A percentile compares a stretch with the other conserved stretches of the same genome.
These are phyloP conservation scores for Podila minutissima DNA, from an alignment of 192 early-diverging fungal species.

Conservation along the genomic window DNA sequence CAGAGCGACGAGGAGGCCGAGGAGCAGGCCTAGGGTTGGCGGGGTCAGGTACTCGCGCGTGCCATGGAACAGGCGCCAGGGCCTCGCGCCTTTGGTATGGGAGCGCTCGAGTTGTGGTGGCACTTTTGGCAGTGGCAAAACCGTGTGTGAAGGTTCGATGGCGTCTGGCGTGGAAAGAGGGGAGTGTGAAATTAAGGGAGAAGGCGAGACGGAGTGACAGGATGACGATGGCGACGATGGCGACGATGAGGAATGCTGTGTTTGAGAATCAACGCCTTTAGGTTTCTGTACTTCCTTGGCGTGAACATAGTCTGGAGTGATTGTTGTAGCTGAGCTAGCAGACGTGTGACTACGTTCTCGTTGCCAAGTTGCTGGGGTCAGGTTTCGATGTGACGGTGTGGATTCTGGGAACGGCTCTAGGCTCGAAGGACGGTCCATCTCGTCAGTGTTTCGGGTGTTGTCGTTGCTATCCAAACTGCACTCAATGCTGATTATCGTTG, in stretches of 20 bases:
- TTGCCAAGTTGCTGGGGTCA: neutral
- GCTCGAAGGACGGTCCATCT: neutral
- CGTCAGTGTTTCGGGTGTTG: neutral
- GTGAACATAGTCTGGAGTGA: neutral
- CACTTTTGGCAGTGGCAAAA: constrained; percentile 18
- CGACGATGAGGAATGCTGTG: neutral
- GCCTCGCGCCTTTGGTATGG: neutral
- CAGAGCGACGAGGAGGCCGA: constrained; percentile 20
- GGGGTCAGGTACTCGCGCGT: constrained; percentile 39
- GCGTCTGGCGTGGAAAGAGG: too few species aligned
- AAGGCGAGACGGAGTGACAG: too few species aligned
- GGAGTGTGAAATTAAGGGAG: too few species aligned
- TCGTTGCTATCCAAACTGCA: constrained; percentile 16
- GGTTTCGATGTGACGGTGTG: too few species aligned
- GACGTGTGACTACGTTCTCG: neutral
- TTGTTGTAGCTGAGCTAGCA: neutral
- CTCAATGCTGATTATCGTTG: constrained; percentile 40
- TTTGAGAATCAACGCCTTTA: neutral
- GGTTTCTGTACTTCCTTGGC: neutral
- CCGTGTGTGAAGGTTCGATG: too few species aligned
- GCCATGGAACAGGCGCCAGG: constrained; percentile 19
- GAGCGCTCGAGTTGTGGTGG: constrained; percentile 29
- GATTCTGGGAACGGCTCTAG: neutral
- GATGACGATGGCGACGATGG: too few species aligned
- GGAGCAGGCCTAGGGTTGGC: constrained; percentile 33